Evolutionary conservation across 805 yeast genomes (phyloP), one percentile per base, ranked within the genome.

Genomic region (Isabelozyma heimii): DNA sequence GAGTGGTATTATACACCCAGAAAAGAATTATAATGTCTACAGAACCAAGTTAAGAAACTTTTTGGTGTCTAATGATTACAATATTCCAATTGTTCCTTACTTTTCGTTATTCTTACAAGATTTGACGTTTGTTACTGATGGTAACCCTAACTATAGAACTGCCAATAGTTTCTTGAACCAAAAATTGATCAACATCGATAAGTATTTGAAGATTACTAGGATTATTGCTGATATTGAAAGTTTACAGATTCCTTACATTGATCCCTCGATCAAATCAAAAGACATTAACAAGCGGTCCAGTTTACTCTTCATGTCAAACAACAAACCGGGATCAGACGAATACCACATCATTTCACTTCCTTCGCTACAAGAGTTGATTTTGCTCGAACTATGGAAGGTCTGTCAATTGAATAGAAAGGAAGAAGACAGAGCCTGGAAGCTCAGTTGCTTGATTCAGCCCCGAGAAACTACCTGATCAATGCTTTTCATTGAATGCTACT

Each of bases 111-210:
- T 85, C 62, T 69, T 88, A 42, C 94, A 86, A 65, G 96, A 88
- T 65, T 72, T 88, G 57, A 87, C 91, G 0, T 87, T 87, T 67
- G 82, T 87, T n/a, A 79, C 83, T 45, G 95, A 88, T 56, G 92
- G 94, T n/a, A 87, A 87, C 60, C 77, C 86, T 38, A 84, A 82
- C 56, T 83, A 72, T 61, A 73, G 91, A 61, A 80, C 75, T 51
- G 83, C 85, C 5, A 80, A 82, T 52, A 78, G 72, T 5, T 80
- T 81, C 57, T 69, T 81, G 57, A 76, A 76, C 52, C 82, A 80
- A 58, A 80, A 80, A 56, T 70, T 85, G 53, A 81, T 88, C 58
- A 87, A 88, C 59, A 80, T 87, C 53, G 94, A 86, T 61, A 88
- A 88, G 61, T 85, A 84, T 59, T 75, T 77, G 65, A 85, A 83